Conservation (phyloP, 306 rosid genomes). For the Cyamopsis tetragonoloba region DNA sequence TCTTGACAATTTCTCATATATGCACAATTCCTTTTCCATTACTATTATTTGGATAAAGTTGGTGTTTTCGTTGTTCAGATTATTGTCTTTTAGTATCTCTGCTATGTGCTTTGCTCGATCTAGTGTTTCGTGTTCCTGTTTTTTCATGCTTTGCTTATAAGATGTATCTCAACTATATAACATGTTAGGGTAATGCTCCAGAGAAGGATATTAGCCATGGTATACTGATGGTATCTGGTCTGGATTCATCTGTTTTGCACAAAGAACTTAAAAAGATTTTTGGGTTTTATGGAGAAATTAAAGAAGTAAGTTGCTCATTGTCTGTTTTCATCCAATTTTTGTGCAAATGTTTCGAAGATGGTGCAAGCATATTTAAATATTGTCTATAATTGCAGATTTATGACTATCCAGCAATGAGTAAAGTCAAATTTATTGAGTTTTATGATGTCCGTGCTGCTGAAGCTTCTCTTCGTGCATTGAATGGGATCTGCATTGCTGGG, state of each 20-base stretch:
- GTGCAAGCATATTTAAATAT: not conserved
- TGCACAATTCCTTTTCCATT: slow-evolving; percentile 11
- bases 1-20: slow-evolving; percentile 1
- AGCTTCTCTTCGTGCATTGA: slow-evolving; percentile 57
- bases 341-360: slow-evolving; percentile 8
- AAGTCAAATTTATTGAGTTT: slow-evolving; percentile 56
- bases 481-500: slow-evolving; percentile 61
- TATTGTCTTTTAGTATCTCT: slow-evolving; percentile 11
- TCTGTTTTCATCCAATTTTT: slow-evolving; percentile 19
- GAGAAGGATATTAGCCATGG: slow-evolving; percentile 77
- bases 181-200: slow-evolving; percentile 62
- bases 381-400: slow-evolving; percentile 48
- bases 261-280: slow-evolving; percentile 58
- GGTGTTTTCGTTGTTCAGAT: not conserved
- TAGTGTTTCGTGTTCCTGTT: slow-evolving; percentile 8
- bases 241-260: slow-evolving; percentile 67
- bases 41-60: slow-evolving; percentile 6
- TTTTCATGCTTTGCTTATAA: slow-evolving; percentile 26
- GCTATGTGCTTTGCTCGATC: slow-evolving; percentile 10
- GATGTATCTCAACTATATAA: slow-evolving; percentile 31
- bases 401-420: slow-evolving; percentile 49
- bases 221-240: slow-evolving; percentile 55
- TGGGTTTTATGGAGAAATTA: slow-evolving; percentile 75
- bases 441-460: slow-evolving; percentile 76
- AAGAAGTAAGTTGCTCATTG: slow-evolving; percentile 47